These are phyloP conservation scores for Sphagnum contortum DNA, from an alignment of 225 moss, liverwort and hornwort species.

Conservation along the genomic window DNA sequence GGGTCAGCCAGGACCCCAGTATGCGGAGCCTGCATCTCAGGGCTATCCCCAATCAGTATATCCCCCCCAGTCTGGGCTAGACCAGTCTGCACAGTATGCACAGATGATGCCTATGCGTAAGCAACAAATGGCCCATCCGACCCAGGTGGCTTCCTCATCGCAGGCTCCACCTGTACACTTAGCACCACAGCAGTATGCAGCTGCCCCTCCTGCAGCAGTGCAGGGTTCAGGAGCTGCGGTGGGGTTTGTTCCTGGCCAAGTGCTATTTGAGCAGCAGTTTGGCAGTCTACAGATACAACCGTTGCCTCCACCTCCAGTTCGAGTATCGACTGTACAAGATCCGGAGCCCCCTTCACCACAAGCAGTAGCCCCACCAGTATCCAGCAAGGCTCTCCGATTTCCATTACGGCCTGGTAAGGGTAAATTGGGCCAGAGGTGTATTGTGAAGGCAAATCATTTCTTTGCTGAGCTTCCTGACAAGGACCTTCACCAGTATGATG, in stretches of 20 bases:
- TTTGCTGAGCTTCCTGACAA: conserved; percentile 89
- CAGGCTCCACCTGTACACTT: too few species aligned
- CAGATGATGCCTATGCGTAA: too few species aligned
- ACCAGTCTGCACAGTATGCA: too few species aligned
- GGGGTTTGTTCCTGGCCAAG: conserved; percentile 16
- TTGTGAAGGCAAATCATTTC: conserved; percentile 94
- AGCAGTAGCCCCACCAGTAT: conserved; percentile 33
- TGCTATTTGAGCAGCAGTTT: conserved; percentile 26
- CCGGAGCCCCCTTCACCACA: conserved; percentile 9
- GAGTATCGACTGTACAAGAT: conserved; percentile 7
- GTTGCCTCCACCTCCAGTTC: conserved; percentile 7
- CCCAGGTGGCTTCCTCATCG: too few species aligned
- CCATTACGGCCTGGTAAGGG: conserved; percentile 81
- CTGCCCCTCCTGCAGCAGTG: too few species aligned
- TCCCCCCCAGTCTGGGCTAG: too few species aligned
- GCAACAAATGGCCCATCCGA: too few species aligned
- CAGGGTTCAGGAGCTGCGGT: conserved; percentile 13
- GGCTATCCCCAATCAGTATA: too few species aligned
- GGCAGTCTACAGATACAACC: conserved; percentile 32
- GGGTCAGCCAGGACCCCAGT: too few species aligned
- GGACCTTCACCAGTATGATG: conserved; percentile 92
- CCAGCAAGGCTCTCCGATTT: conserved; percentile 73
- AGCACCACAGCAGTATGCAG: too few species aligned
- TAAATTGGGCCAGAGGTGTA: conserved; percentile 52
- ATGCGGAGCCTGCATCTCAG: too few species aligned